These are phyloP conservation scores for Fomitopsis palustris DNA, from an alignment of 1,284 basidiomycete genomes.

Conservation along the genomic window DNA sequence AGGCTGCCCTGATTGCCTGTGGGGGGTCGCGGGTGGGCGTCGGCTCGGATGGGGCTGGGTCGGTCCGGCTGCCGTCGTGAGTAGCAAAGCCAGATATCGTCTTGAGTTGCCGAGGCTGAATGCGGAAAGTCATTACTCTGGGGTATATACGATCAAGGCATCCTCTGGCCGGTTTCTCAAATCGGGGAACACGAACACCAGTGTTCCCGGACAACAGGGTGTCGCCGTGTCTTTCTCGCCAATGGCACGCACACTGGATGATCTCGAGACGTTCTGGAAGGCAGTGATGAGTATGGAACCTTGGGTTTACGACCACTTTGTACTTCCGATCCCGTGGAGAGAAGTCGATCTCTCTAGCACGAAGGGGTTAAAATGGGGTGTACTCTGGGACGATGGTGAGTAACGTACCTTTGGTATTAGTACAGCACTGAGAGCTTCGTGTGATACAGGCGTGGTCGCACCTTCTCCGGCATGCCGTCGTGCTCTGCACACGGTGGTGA, in stretches of 20 bases:
- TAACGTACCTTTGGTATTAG: neutral
- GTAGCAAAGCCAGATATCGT: neutral
- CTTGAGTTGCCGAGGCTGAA: neutral
- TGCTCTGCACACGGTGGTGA: constrained; percentile 49
- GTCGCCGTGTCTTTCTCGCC: constrained; percentile 30
- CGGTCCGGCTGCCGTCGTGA: constrained; percentile 31
- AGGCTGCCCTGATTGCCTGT: constrained; percentile 70
- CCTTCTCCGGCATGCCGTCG: constrained; percentile 60
- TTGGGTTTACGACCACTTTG: constrained; percentile 61
- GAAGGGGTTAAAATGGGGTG: constrained; percentile 45
- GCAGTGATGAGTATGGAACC: constrained; percentile 54
- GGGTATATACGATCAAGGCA: constrained; percentile 30
- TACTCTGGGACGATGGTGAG: constrained; percentile 53
- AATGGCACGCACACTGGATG: constrained; percentile 30
- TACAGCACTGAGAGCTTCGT: neutral
- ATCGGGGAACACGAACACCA: constrained; percentile 40
- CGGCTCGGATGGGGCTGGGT: constrained; percentile 79
- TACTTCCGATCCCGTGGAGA: constrained; percentile 55
- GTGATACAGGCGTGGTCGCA: constrained; percentile 34
- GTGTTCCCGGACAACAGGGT: constrained; percentile 54
- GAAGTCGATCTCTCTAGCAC: constrained; percentile 37
- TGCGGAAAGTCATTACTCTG: constrained; percentile 25
- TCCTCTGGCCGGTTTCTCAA: constrained; percentile 46
- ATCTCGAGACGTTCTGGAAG: constrained; percentile 30
- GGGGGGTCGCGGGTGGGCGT: constrained; percentile 78